Conservation (phyloP, 768 basidiomycete genomes). For the Boletus reticuloceps region DNA sequence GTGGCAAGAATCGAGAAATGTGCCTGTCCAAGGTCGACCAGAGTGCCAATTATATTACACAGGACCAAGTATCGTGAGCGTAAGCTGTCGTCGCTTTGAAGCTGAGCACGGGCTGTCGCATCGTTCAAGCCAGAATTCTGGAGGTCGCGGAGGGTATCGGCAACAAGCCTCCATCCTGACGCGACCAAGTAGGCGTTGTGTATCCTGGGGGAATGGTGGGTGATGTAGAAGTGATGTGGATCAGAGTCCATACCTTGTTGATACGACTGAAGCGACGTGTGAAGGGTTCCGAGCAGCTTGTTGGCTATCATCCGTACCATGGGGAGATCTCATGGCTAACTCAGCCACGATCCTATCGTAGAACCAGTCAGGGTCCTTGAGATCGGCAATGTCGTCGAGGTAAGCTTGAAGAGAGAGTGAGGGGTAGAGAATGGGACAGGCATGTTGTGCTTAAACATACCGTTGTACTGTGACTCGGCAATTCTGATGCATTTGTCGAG, state of each 20-base stretch:
- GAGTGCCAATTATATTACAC: constrained; percentile 57
- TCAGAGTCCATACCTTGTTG: constrained; percentile 47
- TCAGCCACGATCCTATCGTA: constrained; percentile 54
- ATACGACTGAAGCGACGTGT: constrained; percentile 55
- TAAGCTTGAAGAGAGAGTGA: constrained; percentile 44
- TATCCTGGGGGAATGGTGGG: constrained; percentile 44
- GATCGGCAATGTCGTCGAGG: constrained; percentile 64
- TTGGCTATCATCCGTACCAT: constrained; percentile 24
- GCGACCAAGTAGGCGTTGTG: constrained; percentile 83
- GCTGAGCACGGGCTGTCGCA: constrained; percentile 45
- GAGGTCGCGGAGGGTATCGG: constrained; percentile 54
- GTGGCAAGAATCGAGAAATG: constrained; percentile 69
- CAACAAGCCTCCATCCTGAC: constrained; percentile 79
- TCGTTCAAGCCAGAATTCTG: constrained; percentile 56
- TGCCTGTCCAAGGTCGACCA: constrained; percentile 61
- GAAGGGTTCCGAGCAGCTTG: constrained; percentile 40
- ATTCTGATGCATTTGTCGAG: constrained; percentile 63
- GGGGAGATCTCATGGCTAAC: constrained; percentile 48
- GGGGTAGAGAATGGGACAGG: constrained; percentile 1
- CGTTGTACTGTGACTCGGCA: constrained; percentile 69
- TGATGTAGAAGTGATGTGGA: background rate
- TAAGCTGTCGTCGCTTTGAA: constrained; percentile 50
- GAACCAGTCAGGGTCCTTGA: constrained; percentile 68
- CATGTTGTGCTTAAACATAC: constrained; percentile 37
- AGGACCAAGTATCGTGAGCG: constrained; percentile 61